Base-by-base conservation (phyloP, 768 basidiomycete genomes). In the Leccinum longicurvipes region DNA sequence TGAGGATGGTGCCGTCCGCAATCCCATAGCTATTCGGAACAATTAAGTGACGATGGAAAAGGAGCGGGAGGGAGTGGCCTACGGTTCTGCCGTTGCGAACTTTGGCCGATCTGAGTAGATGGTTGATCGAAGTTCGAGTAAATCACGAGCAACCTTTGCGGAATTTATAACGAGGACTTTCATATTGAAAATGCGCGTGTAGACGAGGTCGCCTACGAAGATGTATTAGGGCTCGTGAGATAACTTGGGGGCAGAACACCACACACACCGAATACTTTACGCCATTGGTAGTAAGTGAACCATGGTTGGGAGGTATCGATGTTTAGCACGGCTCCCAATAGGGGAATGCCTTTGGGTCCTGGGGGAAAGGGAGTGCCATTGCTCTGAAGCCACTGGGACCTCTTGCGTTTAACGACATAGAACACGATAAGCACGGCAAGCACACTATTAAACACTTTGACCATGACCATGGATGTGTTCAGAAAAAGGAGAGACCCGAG, bases 261-360 rank as follows among this genome's bases (percentile, higher is more conserved):
- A 11, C 3, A 61, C 61, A 3, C 25, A 67, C 66, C 67, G 3
- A 57, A 68, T 51, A 15, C 27, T 60, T 56, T 58, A 19, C 72
- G 67, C 73, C 72, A 74, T 28, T 67, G 60, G 25, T 58, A 57
- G 51, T 71, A 75, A n/a, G 72, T 65, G 47, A 61, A 41, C 74
- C 73, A 74, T 19, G 74, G 70, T 5, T 58, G 56, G 14, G 64
- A 57, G 14, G 60, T 14, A 42, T 74, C 63, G n/a, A 74, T 50
- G 23, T 64, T 65, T 25, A 65, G 52, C 19, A 50, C 56, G 15
- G 57, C 60, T 41, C 72, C 72, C 25, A 72, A 28, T 17, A 73
- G 9, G 12, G 72, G 72, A 32, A 83, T 62, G 45, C 78, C 76
- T 62, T 70, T 79, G 6, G 84, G 83, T 19, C 82, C 84, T 34